A percentile compares a stretch with the other conserved stretches of the same genome.
These are phyloP conservation scores for Cryptococcus hybrid DNA, from an alignment of 1,284 basidiomycete species.

Conservation along the genomic window DNA sequence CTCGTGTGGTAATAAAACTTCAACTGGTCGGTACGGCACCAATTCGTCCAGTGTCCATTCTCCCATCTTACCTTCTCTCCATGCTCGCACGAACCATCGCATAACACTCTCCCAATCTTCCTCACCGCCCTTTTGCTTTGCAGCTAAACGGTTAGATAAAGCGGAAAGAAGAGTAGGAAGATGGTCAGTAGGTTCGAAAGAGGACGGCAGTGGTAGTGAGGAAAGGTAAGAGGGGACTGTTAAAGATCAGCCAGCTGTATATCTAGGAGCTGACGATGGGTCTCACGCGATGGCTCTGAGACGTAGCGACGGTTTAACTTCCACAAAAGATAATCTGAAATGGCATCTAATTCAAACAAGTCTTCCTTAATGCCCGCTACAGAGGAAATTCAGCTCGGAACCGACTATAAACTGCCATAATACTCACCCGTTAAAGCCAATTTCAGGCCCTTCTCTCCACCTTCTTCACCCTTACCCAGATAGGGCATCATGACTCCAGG, in stretches of 20 bases:
- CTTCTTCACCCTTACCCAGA: constrained; percentile 77
- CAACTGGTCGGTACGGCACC: constrained; percentile 13
- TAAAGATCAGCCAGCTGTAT: not conserved
- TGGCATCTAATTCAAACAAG: constrained; percentile 77
- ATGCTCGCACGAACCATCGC: constrained; percentile 77
- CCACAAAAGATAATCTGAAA: constrained; percentile 87
- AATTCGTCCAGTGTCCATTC: constrained; percentile 55
- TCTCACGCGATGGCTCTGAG: constrained; percentile 11
- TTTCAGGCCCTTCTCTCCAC: constrained; percentile 88
- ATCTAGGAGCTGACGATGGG: constrained; percentile 49
- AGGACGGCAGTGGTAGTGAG: constrained; percentile 56
- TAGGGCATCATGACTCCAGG: constrained; percentile 98
- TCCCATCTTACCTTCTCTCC: constrained; percentile 66
- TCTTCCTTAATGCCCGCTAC: constrained; percentile 92
- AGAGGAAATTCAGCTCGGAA: not conserved
- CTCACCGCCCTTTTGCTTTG: constrained; percentile 72
- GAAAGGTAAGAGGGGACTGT: constrained; percentile 57
- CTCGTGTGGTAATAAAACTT: not conserved
- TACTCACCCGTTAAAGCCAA: constrained; percentile 81
- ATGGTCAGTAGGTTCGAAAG: constrained; percentile 59
- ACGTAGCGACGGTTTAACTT: constrained; percentile 68
- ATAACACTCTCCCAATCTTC: constrained; percentile 68
- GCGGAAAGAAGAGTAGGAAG: constrained; percentile 64
- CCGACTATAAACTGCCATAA: not conserved
- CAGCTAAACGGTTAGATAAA: constrained; percentile 73